phyloP scores from a whole-genome alignment of 306 rosid species.

The Urtica urens region DNA sequence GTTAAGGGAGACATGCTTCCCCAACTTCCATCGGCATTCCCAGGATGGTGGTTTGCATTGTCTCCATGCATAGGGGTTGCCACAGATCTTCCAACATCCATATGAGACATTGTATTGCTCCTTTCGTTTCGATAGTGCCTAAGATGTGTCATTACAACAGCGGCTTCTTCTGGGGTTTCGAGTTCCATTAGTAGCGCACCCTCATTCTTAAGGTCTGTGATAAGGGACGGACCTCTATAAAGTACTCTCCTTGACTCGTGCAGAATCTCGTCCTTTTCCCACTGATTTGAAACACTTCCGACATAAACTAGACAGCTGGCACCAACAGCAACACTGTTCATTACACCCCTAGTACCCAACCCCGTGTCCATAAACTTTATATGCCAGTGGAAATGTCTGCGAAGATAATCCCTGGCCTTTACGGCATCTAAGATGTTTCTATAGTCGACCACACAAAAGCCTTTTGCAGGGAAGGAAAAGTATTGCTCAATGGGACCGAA shows the following conservation, averaged over 20 bases:
- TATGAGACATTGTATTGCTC: slow-evolving; percentile 32
- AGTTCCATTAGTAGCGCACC: slow-evolving; percentile 77
- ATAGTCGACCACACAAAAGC: slow-evolving; percentile 79
- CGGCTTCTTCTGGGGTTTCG: slow-evolving; percentile 86
- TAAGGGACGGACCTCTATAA: slow-evolving; percentile 49
- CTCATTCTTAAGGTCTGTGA: slow-evolving; percentile 72
- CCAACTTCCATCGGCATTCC: slow-evolving; percentile 49
- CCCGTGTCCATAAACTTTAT: slow-evolving; percentile 83
- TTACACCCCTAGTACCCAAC: slow-evolving; percentile 74
- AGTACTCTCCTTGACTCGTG: slow-evolving; percentile 68
- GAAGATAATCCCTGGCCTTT: slow-evolving; percentile 60
- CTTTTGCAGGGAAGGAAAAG: slow-evolving; percentile 54
- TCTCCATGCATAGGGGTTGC: slow-evolving; percentile 43
- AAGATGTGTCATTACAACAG: slow-evolving; percentile 70
- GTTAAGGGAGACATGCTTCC: slow-evolving; percentile 48
- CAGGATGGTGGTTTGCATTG: slow-evolving; percentile 36
- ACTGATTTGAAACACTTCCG: slow-evolving; percentile 67
- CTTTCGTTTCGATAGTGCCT: slow-evolving; percentile 67
- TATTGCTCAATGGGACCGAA: slow-evolving; percentile 72
- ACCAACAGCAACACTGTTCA: slow-evolving; percentile 82
- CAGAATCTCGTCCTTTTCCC: slow-evolving; percentile 87
- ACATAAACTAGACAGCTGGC: slow-evolving; percentile 57
- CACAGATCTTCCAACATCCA: slow-evolving; percentile 46
- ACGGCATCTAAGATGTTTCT: slow-evolving; percentile 67
- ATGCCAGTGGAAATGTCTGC: slow-evolving; percentile 64